A percentile compares a stretch with the other conserved stretches of the same genome.
These are phyloP conservation scores for Orbilia blumenaviensis DNA, from an alignment of 2,329 filamentous ascomycete species.

Conservation along the genomic window DNA sequence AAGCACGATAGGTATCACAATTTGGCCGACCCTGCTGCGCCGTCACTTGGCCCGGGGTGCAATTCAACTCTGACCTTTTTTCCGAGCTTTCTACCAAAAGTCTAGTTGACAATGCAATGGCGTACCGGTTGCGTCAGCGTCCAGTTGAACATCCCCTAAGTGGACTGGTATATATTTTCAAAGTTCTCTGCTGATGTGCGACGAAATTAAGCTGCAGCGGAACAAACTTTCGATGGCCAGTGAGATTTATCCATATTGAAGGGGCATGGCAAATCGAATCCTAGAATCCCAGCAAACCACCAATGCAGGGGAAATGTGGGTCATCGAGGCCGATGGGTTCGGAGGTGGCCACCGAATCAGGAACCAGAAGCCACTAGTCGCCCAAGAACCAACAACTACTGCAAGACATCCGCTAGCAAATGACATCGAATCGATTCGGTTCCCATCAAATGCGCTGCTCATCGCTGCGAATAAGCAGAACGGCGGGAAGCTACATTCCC, in stretches of 20 bases:
- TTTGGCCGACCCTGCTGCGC: constrained; percentile 27
- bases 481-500: constrained; percentile 39
- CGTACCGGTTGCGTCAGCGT: constrained; percentile 50
- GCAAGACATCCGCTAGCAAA: constrained; percentile 40
- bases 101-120: constrained; percentile 31
- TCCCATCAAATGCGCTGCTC: constrained; percentile 20
- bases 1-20: constrained; percentile 21
- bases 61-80: constrained; percentile 22
- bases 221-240: constrained; percentile 41
- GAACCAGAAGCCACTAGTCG: constrained; percentile 37
- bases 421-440: constrained; percentile 40
- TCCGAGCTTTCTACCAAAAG: constrained; percentile 33
- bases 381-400: constrained; percentile 25
- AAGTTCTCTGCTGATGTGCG: constrained; percentile 24
- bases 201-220: constrained; percentile 40
- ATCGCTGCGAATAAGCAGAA: constrained; percentile 23
- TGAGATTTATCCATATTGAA: constrained; percentile 53
- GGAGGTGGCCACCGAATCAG: constrained; percentile 50
- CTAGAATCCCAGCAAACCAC: constrained; percentile 35
- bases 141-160: constrained; percentile 8
- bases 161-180: constrained; percentile 21
- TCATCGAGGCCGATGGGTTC: constrained; percentile 42
- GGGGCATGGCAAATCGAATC: constrained; percentile 47
- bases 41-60: constrained; percentile 14
- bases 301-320: constrained; percentile 51